These are phyloP conservation scores for Mycena pura DNA, from an alignment of 768 basidiomycete genomes.

Conservation along the genomic window DNA sequence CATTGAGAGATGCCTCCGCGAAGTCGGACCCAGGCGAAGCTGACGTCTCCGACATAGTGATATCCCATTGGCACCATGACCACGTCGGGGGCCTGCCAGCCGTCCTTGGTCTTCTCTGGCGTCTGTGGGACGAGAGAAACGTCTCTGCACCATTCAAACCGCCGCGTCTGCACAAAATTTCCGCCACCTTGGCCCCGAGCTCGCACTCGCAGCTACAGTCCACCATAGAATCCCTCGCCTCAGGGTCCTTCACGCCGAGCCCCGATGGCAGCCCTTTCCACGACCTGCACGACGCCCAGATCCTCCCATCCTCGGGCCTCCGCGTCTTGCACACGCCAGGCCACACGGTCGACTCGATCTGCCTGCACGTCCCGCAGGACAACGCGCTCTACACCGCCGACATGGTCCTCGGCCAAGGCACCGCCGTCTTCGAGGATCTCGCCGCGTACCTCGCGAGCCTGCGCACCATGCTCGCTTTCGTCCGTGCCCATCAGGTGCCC, in stretches of 20 bases:
- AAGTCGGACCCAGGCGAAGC: constrained; percentile 46
- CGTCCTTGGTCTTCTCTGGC: constrained; percentile 69
- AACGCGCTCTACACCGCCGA: constrained; percentile 88
- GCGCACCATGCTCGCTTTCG: constrained; percentile 58
- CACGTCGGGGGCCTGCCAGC: constrained; percentile 79
- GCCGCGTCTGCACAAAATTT: constrained; percentile 81
- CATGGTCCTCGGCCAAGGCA: constrained; percentile 89
- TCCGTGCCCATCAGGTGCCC: constrained; percentile 28
- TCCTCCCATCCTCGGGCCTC: constrained; percentile 53
- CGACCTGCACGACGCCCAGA: constrained; percentile 63
- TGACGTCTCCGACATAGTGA: constrained; percentile 85
- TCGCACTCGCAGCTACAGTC: constrained; percentile 44
- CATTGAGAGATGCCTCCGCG: constrained; percentile 50
- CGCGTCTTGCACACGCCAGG: constrained; percentile 87
- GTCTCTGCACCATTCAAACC: constrained; percentile 57
- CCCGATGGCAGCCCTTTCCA: constrained; percentile 57
- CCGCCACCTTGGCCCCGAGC: constrained; percentile 33
- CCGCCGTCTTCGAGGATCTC: constrained; percentile 88
- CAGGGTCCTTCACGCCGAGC: constrained; percentile 53
- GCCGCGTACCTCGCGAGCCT: constrained; percentile 71
- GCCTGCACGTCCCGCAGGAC: constrained; percentile 72
- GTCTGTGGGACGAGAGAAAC: constrained; percentile 65
- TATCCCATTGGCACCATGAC: constrained; percentile 92
- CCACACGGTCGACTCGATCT: constrained; percentile 88
- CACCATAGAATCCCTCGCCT: constrained; percentile 47